Percentiles rank a stretch among this genome's conserved stretches.
Evolutionary conservation across 441 rosid genomes (phyloP).

Genomic region (Rhodomyrtus psidioides): DNA sequence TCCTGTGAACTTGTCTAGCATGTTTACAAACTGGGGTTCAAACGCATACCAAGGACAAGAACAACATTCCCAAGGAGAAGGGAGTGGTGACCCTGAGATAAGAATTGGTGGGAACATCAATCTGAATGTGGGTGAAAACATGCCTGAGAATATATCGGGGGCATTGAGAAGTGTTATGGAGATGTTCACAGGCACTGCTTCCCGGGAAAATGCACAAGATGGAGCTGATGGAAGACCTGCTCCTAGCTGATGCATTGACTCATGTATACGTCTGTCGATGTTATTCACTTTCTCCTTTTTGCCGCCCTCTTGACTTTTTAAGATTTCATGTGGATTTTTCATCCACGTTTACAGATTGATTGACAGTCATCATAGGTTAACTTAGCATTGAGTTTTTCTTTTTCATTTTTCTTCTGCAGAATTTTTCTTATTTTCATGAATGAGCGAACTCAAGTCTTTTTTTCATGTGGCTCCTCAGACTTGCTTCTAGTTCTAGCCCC

Average conservation of each 20-base stretch:
- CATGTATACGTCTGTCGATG: not conserved
- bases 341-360: not conserved
- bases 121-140: conserved; percentile 30
- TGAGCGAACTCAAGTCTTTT: not conserved
- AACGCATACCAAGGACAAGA: conserved; percentile 19
- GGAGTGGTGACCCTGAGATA: conserved; percentile 10
- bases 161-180: conserved; percentile 66
- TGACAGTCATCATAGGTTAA: not conserved
- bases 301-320: not conserved
- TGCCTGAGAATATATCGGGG: conserved; percentile 54
- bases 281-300: not conserved
- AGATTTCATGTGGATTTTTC: not conserved
- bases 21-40: not conserved
- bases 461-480: not conserved
- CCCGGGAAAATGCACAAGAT: conserved; percentile 31
- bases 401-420: too few relatives aligned
- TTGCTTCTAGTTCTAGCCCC: not conserved
- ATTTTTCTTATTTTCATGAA: not conserved
- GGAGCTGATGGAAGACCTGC: conserved; percentile 31
- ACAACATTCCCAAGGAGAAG: conserved; percentile 28
- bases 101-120: conserved; percentile 35
- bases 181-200: conserved; percentile 53
- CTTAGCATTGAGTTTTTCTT: not conserved
- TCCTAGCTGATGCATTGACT: conserved; percentile 8
- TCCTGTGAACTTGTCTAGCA: not conserved